Conservation (phyloP, 1,139 yeast genomes). For the Zygosaccharomyces sapae region DNA sequence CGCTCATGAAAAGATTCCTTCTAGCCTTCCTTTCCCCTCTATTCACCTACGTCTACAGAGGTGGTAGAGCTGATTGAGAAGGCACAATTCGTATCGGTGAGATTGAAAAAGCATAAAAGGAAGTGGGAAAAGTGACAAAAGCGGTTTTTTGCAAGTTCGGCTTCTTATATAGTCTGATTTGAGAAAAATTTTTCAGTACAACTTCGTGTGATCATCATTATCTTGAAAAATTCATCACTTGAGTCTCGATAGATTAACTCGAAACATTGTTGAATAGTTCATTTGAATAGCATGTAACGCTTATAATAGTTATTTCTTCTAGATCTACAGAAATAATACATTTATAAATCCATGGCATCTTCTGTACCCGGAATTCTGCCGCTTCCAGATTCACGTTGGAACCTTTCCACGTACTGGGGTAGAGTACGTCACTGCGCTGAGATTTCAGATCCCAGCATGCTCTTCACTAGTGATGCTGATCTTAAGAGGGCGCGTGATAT, state of each 20-base stretch:
- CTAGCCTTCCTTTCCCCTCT: slow-evolving; percentile 39
- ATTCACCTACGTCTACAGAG: slow-evolving; percentile 33
- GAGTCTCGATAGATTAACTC: background rate
- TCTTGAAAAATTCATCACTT: background rate
- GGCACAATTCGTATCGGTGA: slow-evolving; percentile 35
- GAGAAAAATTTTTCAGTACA: background rate
- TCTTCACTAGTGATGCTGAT: slow-evolving; percentile 63
- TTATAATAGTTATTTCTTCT: background rate
- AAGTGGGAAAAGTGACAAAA: background rate
- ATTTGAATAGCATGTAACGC: background rate
- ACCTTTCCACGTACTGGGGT: slow-evolving; percentile 81
- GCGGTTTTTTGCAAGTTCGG: no score
- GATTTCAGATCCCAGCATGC: slow-evolving; percentile 87
- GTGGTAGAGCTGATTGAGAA: slow-evolving; percentile 38
- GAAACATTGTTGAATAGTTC: background rate
- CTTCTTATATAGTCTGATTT: background rate
- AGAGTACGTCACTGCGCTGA: slow-evolving; percentile 92
- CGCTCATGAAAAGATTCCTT: slow-evolving; percentile 31
- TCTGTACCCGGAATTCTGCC: slow-evolving; percentile 77
- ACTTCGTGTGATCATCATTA: background rate
- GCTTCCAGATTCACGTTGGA: slow-evolving; percentile 74
- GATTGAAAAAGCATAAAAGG: slow-evolving; percentile 8
- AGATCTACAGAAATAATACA: background rate
- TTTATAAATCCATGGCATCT: slow-evolving; percentile 60
- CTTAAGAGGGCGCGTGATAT: slow-evolving; percentile 60